phyloP scores from a whole-genome alignment of 352 stramenopile genomes.

The Phytopythium chamaehyphon region DNA sequence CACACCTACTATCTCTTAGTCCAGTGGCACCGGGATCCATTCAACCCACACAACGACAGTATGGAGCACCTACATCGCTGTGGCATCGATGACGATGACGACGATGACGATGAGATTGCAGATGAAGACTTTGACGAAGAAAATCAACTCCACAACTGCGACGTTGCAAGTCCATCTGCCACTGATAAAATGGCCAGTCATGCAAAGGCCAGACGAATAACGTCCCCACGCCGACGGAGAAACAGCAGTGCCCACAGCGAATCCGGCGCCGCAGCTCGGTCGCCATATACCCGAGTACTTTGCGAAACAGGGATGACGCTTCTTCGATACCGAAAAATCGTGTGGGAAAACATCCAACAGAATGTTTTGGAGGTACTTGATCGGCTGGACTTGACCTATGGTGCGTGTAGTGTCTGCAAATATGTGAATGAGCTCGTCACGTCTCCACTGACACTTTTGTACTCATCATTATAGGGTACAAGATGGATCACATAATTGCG shows the following conservation, averaged over 20 bases:
- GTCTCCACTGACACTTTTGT: conserved; percentile 6
- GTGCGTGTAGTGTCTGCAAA: no score
- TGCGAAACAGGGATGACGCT: conserved; percentile 79
- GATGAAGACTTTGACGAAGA: conserved; percentile 49
- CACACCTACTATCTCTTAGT: conserved; percentile 88
- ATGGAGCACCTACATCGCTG: conserved; percentile 73
- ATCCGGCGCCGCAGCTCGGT: conserved; percentile 17
- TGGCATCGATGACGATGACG: conserved; percentile 76
- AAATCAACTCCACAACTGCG: conserved; percentile 19
- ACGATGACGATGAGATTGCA: conserved; percentile 62
- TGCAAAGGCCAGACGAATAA: conserved; percentile 13
- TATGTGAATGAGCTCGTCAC: no score
- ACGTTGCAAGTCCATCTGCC: conserved; percentile 6
- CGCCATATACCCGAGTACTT: conserved; percentile 59
- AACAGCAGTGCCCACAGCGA: conserved; percentile 32
- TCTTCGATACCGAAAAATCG: conserved; percentile 74
- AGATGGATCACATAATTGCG: conserved; percentile 86
- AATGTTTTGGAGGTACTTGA: conserved; percentile 69
- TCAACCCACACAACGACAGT: conserved; percentile 75
- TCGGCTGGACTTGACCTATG: conserved; percentile 66
- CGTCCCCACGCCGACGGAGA: conserved; percentile 23
- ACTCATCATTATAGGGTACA: conserved; percentile 46
- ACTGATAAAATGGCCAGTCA: conserved; percentile 5
- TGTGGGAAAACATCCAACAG: conserved; percentile 87
- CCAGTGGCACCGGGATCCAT: conserved; percentile 87